These are phyloP conservation scores for Mortierella sp. DNA, from an alignment of 371 early-diverging fungal species.

Conservation along the genomic window DNA sequence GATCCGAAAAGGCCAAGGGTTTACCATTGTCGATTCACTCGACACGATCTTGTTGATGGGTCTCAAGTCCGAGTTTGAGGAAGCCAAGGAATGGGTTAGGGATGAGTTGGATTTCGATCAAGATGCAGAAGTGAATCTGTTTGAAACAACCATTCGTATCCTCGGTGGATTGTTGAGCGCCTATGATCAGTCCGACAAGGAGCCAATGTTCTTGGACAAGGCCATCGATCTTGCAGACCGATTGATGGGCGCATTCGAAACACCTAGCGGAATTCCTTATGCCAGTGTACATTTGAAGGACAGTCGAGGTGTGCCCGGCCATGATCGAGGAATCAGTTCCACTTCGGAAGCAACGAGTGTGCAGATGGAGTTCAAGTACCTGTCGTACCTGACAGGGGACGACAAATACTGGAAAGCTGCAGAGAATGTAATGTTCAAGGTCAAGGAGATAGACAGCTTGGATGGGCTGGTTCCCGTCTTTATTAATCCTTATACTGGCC, in stretches of 20 bases:
- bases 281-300: conserved; percentile 73
- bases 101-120: conserved; percentile 72
- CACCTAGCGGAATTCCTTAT: conserved; percentile 82
- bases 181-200: conserved; percentile 79
- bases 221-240: conserved; percentile 86
- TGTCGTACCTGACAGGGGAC: conserved; percentile 82
- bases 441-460: conserved; percentile 64
- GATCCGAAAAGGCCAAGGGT: conserved; percentile 70
- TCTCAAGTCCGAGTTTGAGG: conserved; percentile 76
- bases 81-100: conserved; percentile 76
- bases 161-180: conserved; percentile 91
- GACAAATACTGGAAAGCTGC: conserved; percentile 77
- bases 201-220: conserved; percentile 73
- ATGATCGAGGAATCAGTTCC: conserved; percentile 63
- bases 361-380: conserved; percentile 90
- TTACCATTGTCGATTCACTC: conserved; percentile 88
- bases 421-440: conserved; percentile 73
- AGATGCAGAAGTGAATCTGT: conserved; percentile 84
- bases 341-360: conserved; percentile 91
- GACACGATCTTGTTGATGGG: conserved; percentile 91
- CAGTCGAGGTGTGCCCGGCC: conserved; percentile 51
- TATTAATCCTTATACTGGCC: conserved; percentile 64
- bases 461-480: conserved; percentile 88
- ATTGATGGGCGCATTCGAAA: conserved; percentile 82
- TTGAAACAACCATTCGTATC: conserved; percentile 95